Base-by-base conservation (phyloP, 2,329 filamentous ascomycete species). In the Colletotrichum truncatum region DNA sequence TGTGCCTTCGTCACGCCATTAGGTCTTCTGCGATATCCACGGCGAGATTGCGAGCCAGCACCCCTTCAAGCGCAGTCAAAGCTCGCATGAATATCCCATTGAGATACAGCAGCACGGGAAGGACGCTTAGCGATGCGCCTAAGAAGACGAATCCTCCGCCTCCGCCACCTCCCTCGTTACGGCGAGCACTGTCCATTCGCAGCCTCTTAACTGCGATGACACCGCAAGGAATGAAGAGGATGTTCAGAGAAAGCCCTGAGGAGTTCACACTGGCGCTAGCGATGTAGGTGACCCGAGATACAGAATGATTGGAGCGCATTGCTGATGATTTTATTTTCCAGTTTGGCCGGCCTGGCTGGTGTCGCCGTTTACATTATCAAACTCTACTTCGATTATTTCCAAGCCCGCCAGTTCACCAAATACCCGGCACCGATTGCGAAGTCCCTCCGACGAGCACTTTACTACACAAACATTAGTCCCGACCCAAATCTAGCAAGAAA, bases 371-470 rank as follows among this genome's bases (percentile, higher is more conserved):
- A 82, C 69, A 74, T 78, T 23, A 68, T 76, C 34, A 78, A 77
- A 65, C 74, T 82, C 51, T 88, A 87, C 76, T 84, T 86, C 67
- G 78, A 78, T 68, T 85, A 85, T 69, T 88, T 88, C 74, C 83
- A 87, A 71, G 81, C 83, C 56, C 73, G 78, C 26, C 82, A 87
- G 63, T 86, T 88, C 71, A 87, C 84, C 53, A 81, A 78, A 64
- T 88, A 84, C 74, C 93, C 93, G 3, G 87, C 91, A 41, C 84
- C 89, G 1, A 89, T 95, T 32, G 92, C 92, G 9, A 90, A 91
- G 72, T 89, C 92, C 66, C 84, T 99, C 48, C 92, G 96, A 30
- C 88, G 90, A 70, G 96, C 94, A 0, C 81, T 98, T 25, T 98
- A 95, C 80, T 97, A 93, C 78, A 93, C 90, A 69, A 94, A 96